These are phyloP conservation scores for Curvularia verruculosa DNA, from an alignment of 2,329 filamentous ascomycete genomes.

Conservation along the genomic window DNA sequence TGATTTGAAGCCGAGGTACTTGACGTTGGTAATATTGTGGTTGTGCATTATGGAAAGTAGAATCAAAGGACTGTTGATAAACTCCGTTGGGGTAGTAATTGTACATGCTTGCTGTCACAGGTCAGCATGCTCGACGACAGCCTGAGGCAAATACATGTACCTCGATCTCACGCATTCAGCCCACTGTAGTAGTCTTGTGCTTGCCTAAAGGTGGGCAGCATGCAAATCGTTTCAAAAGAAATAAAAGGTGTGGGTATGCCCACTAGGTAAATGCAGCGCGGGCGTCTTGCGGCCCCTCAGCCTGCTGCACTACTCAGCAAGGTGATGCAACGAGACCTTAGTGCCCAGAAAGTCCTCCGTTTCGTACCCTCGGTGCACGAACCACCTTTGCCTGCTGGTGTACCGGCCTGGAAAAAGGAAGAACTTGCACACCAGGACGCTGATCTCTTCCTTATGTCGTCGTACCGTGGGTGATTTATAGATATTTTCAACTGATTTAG, in stretches of 20 bases:
- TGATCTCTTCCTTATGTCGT: not conserved
- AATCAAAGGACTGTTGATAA: conserved; percentile 22
- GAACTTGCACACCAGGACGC: conserved; percentile 3
- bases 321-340: conserved; percentile 14
- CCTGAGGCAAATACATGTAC: conserved; percentile 18
- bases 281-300: conserved; percentile 38
- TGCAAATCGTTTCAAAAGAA: conserved; percentile 19
- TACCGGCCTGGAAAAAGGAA: conserved; percentile 25
- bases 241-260: conserved; percentile 31
- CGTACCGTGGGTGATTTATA: not conserved
- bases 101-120: conserved; percentile 35
- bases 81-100: conserved; percentile 28
- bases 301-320: conserved; percentile 30
- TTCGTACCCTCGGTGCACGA: conserved; percentile 23
- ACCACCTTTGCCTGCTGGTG: conserved; percentile 28
- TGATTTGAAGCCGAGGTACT: conserved; percentile 16
- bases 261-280: conserved; percentile 44
- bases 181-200: conserved; percentile 38
- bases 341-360: conserved; percentile 27
- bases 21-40: conserved; percentile 18
- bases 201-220: conserved; percentile 31
- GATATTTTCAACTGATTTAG: not conserved
- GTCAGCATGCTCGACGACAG: conserved; percentile 30
- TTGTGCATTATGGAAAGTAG: conserved; percentile 21
- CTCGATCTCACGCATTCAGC: conserved; percentile 14